These are phyloP conservation scores for Carex cristatella DNA, from an alignment of 176 grass and related monocot species.

Conservation along the genomic window DNA sequence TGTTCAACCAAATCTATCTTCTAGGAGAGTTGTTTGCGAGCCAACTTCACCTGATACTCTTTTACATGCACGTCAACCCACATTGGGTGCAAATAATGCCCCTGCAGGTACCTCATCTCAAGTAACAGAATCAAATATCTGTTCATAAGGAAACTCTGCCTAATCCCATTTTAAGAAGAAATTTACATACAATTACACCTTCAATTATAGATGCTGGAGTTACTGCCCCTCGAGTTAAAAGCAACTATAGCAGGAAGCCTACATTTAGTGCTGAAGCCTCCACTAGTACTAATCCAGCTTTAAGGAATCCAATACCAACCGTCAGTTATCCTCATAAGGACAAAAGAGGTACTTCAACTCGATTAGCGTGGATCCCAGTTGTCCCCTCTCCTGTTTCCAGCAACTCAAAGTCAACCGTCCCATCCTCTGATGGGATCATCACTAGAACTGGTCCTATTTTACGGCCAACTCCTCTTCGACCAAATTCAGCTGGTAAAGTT, in stretches of 20 bases:
- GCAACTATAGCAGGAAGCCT: constrained; percentile 24
- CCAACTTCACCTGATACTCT: background rate
- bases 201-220: constrained; percentile 44
- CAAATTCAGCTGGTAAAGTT: background rate
- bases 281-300: background rate
- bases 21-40: background rate
- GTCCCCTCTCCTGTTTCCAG: constrained; percentile 1
- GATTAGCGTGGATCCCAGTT: background rate
- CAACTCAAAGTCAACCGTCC: background rate
- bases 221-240: constrained; percentile 26
- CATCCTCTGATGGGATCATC: background rate
- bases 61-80: background rate
- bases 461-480: background rate
- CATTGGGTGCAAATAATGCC: background rate
- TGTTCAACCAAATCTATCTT: background rate
- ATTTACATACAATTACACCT: constrained; percentile 32
- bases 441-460: background rate
- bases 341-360: constrained; percentile 18
- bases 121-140: background rate
- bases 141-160: background rate
- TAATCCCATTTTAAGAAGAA: constrained; percentile 25
- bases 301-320: background rate
- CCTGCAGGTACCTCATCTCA: constrained; percentile 3
- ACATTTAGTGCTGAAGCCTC: constrained; percentile 7
- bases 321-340: background rate